Evolutionary conservation across 1,284 basidiomycete species (phyloP).

Genomic region (Hortiboletus rubellus): DNA sequence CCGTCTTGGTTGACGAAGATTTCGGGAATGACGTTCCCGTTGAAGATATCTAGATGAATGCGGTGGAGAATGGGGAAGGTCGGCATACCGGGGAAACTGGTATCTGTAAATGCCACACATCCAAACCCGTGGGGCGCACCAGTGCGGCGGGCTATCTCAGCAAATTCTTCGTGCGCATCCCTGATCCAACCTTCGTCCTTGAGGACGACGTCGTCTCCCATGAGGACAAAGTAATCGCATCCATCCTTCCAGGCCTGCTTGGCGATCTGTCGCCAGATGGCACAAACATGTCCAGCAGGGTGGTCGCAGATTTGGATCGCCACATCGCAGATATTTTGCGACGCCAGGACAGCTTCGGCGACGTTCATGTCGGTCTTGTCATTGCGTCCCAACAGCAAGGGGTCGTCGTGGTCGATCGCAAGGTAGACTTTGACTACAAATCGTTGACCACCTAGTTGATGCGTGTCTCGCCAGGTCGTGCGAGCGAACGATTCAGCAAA

Average conservation of each 20-base stretch:
- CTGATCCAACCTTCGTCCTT: constrained; percentile 55
- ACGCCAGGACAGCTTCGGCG: constrained; percentile 39
- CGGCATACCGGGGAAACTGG: constrained; percentile 58
- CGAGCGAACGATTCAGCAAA: constrained; percentile 46
- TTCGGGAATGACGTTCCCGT: constrained; percentile 50
- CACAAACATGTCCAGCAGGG: constrained; percentile 51
- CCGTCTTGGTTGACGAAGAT: constrained; percentile 60
- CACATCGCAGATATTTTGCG: constrained; percentile 40
- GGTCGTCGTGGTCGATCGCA: constrained; percentile 53
- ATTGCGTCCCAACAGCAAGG: constrained; percentile 35
- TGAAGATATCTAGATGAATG: constrained; percentile 56
- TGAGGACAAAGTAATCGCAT: constrained; percentile 54
- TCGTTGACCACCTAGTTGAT: constrained; percentile 31
- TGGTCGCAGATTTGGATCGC: constrained; percentile 39
- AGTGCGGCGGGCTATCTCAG: constrained; percentile 31
- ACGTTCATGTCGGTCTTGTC: constrained; percentile 28
- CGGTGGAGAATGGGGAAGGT: constrained; percentile 59
- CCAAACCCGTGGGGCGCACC: constrained; percentile 49
- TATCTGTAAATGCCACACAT: constrained; percentile 58
- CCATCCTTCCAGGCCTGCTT: constrained; percentile 46
- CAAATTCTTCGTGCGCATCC: constrained; percentile 41
- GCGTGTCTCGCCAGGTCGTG: constrained; percentile 50
- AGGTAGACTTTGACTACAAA: constrained; percentile 50
- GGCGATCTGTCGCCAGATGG: constrained; percentile 54
- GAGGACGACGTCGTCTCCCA: constrained; percentile 56